Conservation (phyloP, 805 yeast species). For the Dipodascus albidus region DNA sequence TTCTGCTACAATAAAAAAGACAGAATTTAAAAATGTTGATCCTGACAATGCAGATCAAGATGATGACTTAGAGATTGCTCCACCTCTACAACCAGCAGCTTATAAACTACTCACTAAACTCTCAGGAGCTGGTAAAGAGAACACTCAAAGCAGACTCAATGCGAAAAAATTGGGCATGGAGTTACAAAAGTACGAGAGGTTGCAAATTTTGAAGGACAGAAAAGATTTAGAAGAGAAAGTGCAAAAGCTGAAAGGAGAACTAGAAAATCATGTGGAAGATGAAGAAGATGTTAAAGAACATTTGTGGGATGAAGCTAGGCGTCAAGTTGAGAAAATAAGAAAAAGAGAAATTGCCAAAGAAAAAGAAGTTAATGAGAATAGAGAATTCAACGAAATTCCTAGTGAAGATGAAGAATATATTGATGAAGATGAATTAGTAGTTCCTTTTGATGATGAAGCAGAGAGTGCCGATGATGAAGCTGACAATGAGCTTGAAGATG, state of each 20-base stretch:
- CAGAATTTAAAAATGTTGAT: constrained; percentile 6
- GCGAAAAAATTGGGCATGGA: constrained; percentile 5
- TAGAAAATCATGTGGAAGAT: constrained; percentile 12
- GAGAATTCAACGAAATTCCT: constrained; percentile 1
- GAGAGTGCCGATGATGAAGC: constrained; percentile 7
- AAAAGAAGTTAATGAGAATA: constrained; percentile 3
- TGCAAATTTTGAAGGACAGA: constrained; percentile 12
- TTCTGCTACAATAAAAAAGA: constrained; percentile 7
- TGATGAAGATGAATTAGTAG: constrained; percentile 4
- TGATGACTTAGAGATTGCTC: constrained; percentile 16
- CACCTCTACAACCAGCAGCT: constrained; percentile 10
- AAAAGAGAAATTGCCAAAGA: constrained; percentile 8
- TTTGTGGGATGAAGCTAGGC: constrained; percentile 13
- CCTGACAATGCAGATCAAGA: constrained; percentile 9
- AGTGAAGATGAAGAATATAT: constrained; percentile 8
- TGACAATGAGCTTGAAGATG: constrained; percentile 4
- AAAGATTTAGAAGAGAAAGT: constrained; percentile 11
- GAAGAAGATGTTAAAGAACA: constrained; percentile 13
- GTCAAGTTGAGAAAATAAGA: constrained; percentile 13
- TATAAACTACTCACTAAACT: constrained; percentile 7
- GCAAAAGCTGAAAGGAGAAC: constrained; percentile 11
- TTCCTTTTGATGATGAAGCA: constrained; percentile 3
- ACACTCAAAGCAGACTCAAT: neutral
- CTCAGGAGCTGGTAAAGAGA: constrained; percentile 7
- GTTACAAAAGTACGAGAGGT: constrained; percentile 11